Conservation (phyloP, 2,329 filamentous ascomycete species). For the Verticillium dahliae region DNA sequence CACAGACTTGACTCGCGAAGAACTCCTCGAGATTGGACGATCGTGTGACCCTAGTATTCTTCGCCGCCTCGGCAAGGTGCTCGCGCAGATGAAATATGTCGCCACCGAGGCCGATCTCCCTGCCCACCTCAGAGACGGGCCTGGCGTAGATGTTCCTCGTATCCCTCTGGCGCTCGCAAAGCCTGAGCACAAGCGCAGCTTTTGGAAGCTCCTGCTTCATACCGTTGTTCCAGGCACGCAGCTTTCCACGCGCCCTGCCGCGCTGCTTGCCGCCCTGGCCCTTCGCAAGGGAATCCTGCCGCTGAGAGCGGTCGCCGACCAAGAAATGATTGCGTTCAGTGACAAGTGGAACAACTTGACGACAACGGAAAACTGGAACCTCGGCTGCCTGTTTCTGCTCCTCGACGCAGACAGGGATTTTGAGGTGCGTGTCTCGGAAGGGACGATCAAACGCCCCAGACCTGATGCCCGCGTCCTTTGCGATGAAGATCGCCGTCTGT, state of each 20-base stretch:
- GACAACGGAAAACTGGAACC: conserved; percentile 42
- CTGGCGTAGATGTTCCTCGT: conserved; percentile 25
- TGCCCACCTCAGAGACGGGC: conserved; percentile 28
- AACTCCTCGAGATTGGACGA: conserved; percentile 44
- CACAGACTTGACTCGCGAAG: conserved; percentile 32
- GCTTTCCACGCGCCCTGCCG: conserved; percentile 34
- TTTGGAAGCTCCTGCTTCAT: conserved; percentile 43
- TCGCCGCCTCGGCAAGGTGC: conserved; percentile 36
- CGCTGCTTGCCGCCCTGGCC: conserved; percentile 38
- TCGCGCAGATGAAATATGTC: conserved; percentile 39
- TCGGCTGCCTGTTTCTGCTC: conserved; percentile 35
- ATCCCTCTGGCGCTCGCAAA: conserved; percentile 36
- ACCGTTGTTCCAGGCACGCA: conserved; percentile 40
- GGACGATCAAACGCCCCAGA: conserved; percentile 8
- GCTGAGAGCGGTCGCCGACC: conserved; percentile 30
- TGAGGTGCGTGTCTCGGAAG: conserved; percentile 17
- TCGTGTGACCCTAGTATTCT: conserved; percentile 43
- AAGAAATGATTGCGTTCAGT: conserved; percentile 32
- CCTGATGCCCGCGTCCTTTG: conserved; percentile 21
- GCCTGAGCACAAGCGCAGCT: conserved; percentile 25
- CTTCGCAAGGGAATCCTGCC: conserved; percentile 40
- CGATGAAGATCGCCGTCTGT: conserved; percentile 29
- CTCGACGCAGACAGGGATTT: conserved; percentile 37
- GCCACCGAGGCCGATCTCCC: conserved; percentile 32
- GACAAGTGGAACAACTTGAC: conserved; percentile 39